A percentile compares a stretch with the other conserved stretches of the same genome.
Evolutionary conservation across 1,284 basidiomycete genomes (phyloP).

Genomic region (Schizophyllum commune): DNA sequence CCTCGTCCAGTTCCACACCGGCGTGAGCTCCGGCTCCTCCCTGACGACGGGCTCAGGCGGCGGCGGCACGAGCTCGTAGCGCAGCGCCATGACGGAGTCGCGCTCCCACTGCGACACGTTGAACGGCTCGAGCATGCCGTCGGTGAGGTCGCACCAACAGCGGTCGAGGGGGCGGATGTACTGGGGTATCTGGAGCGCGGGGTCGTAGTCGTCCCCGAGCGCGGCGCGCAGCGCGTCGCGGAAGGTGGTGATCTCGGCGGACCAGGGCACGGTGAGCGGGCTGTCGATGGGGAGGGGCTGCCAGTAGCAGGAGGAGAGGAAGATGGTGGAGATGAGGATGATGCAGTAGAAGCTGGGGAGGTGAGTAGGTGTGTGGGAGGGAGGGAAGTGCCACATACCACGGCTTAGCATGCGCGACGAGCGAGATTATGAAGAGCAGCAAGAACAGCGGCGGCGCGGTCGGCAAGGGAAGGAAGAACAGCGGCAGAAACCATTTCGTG

Average conservation of each 20-base stretch:
- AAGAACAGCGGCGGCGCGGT: conserved; percentile 72
- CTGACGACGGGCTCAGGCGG: too few relatives aligned
- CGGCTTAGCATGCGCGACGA: conserved; percentile 70
- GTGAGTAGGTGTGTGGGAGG: conserved; percentile 6
- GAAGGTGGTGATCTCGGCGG: conserved; percentile 61
- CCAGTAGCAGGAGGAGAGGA: conserved; percentile 81
- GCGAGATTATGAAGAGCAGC: conserved; percentile 61
- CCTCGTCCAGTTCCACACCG: conserved; percentile 13
- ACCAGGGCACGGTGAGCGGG: conserved; percentile 54
- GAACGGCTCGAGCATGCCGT: conserved; percentile 62
- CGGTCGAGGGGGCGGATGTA: conserved; percentile 60
- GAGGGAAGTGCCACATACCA: conserved; percentile 42
- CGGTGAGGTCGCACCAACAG: conserved; percentile 75
- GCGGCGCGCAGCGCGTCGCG: conserved; percentile 47
- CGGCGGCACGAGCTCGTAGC: conserved; percentile 38
- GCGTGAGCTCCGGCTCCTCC: conserved; percentile 31
- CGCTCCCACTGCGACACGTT: conserved; percentile 67
- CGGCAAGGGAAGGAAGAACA: conserved; percentile 69
- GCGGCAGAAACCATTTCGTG: conserved; percentile 74
- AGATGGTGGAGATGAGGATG: conserved; percentile 65
- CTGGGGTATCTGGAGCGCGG: conserved; percentile 31
- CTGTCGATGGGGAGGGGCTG: conserved; percentile 63
- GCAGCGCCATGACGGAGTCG: conserved; percentile 44
- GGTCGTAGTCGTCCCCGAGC: conserved; percentile 24
- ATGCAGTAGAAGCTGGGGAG: conserved; percentile 70